Base-by-base conservation (phyloP, 805 yeast species). In the Starmerella vitae region DNA sequence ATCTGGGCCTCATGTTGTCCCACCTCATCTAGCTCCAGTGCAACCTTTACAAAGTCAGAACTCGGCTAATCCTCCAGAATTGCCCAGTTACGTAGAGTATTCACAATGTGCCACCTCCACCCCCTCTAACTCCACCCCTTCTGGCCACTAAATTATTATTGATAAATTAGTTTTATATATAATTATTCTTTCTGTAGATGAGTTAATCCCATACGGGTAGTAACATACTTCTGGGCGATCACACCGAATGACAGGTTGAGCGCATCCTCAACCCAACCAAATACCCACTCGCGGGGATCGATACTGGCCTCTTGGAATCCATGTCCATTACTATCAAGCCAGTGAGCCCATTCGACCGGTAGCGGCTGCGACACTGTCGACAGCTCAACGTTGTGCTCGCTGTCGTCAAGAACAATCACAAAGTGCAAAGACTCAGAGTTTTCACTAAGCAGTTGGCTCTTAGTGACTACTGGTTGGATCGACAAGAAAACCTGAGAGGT, bases 321-420 rank as follows among this genome's bases (percentile, higher is more conserved):
- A 5, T 52, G 52, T 24, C 49, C 53, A 21, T 50, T 48, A 24
- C 52, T 71, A 44, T 72, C 76, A n/a, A 88, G 67, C 98, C 98
- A 91, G n/a, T 72, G 64, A 8, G 85, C 78, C 98, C 98, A 91
- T 55, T 73, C 76, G 33, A 72, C 56, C 9, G 98, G 97, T 65
- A 84, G 79, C 5, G 94, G 75, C 59, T 91, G 98, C 0, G 97
- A 81, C 49, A 78, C 76, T 36, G 83, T 76, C 21, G 74, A 68
- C 33, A 83, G 70, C 6, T 77, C 70, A 46, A 91, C 73, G 46
- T 74, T 71, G 60, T 91, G 88, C 28, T 79, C 75, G 31, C 75
- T 72, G 55, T 91, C 98, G 48, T 74, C 72, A 49, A 91, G 65
- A 17, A 82, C 70, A 26, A 85, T 65, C 7, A 83, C 72, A 57